Evolutionary conservation across 228 moss, liverwort and hornwort genomes (phyloP).

Genomic region (Sphagnum fallax): DNA sequence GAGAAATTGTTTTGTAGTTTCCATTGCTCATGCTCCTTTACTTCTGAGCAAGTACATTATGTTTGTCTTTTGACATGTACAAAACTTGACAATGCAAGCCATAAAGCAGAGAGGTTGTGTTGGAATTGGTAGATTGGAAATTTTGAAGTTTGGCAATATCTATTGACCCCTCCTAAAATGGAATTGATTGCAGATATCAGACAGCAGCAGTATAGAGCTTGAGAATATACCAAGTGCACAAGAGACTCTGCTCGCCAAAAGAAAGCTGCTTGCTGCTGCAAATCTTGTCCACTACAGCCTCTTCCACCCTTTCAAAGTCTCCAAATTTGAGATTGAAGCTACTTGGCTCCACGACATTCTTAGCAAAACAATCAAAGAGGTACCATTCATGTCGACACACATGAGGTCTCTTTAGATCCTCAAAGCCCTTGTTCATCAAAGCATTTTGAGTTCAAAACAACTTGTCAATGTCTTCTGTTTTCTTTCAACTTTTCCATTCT

Average conservation of each 20-base stretch:
- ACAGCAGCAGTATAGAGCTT: conserved; percentile 25
- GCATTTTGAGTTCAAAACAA: no score
- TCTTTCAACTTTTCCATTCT: no score
- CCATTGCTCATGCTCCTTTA: no score
- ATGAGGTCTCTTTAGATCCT: no score
- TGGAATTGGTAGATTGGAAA: no score
- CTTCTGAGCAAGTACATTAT: no score
- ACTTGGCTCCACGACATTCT: conserved; percentile 30
- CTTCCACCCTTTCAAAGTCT: conserved; percentile 20
- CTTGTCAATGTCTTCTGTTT: no score
- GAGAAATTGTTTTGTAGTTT: neutral
- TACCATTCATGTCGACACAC: conserved; percentile 2
- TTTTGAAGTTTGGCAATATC: no score
- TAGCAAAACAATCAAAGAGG: conserved; percentile 22
- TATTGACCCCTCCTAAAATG: neutral
- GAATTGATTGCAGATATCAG: conserved; percentile 8
- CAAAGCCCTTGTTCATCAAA: no score
- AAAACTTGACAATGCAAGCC: no score
- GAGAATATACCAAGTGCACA: conserved; percentile 13
- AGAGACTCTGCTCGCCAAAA: conserved; percentile 10
- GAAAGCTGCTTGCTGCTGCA: conserved; percentile 9
- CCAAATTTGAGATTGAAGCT: conserved; percentile 43
- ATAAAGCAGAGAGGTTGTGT: no score
- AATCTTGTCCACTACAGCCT: conserved; percentile 29
- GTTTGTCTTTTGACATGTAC: no score